Base-by-base conservation (phyloP, 2,329 filamentous ascomycete genomes). In the Hypoxylon sp. region DNA sequence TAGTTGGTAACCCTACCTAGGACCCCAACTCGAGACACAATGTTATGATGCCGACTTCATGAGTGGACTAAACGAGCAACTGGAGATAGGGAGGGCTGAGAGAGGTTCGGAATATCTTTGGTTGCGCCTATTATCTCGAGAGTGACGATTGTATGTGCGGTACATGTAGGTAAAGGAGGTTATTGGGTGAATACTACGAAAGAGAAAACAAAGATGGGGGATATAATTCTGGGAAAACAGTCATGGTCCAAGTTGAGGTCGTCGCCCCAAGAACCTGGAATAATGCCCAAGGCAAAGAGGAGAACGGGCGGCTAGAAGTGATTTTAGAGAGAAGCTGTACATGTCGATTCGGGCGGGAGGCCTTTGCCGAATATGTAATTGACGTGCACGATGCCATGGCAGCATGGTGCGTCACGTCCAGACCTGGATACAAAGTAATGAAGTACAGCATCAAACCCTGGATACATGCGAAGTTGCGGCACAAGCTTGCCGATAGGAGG, bases 311-410 rank as follows among this genome's bases (percentile, higher is more conserved):
- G 62, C 31, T 71, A 67, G 59, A 55, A 27, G 55, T 31, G 37
- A 52, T 62, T 67, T 42, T 27, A 27, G 24, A 56, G 51, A 60
- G 54, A 50, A 62, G 65, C 39, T 61, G 32, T 59, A 60, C 46
- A 47, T 65, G 63, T 63, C 48, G 55, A 62, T 48, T 68, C 62
- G 62, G 62, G 52, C 50, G 63, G 64, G 61, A 67, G 63, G 60
- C 61, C 69, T 71, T 65, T 46, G 51, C 63, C 51, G 37, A 57
- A 52, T 44, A n/a, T n/a, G n/a, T n/a, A 60, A 60, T 54, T 50
- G 50, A 56, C 21, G 60, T 57, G 62, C 44, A 61, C 63, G 61
- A 71, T 65, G 55, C 32, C 55, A 39, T 46, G n/a, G n/a, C n/a
- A n/a, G n/a, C n/a, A n/a, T n/a, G 55, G 39, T 58, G 63, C 63